These are phyloP conservation scores for Chytridium lagenaria DNA, from an alignment of 371 early-diverging fungal genomes.

Conservation along the genomic window DNA sequence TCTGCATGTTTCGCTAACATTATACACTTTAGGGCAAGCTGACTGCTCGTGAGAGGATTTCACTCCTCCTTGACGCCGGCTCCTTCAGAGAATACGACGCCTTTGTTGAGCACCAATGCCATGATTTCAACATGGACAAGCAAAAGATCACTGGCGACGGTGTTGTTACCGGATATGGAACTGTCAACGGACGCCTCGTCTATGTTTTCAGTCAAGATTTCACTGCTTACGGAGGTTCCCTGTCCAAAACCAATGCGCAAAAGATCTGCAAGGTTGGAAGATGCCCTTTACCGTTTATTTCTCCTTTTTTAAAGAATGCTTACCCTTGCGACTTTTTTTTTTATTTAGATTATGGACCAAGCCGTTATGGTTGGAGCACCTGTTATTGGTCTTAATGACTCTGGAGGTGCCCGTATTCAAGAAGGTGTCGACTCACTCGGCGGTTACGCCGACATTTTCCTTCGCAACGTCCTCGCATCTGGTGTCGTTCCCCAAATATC, in stretches of 20 bases:
- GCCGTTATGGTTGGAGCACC: constrained; percentile 94
- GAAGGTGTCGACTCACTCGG: constrained; percentile 97
- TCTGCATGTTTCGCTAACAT: too few species aligned
- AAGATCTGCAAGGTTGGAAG: constrained; percentile 93
- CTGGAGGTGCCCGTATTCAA: constrained; percentile 97
- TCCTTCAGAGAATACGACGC: constrained; percentile 94
- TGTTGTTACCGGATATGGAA: constrained; percentile 95
- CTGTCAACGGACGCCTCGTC: constrained; percentile 88
- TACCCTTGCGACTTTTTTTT: not conserved
- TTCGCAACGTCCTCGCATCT: constrained; percentile 88
- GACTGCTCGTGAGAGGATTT: constrained; percentile 93
- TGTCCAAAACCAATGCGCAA: constrained; percentile 88
- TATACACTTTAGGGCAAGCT: constrained; percentile 98
- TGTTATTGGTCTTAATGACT: constrained; percentile 94
- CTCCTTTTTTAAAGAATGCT: not conserved
- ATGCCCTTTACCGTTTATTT: not conserved
- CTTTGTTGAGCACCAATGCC: constrained; percentile 94
- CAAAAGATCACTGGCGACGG: constrained; percentile 93
- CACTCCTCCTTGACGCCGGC: constrained; percentile 82
- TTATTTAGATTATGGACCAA: constrained; percentile 83
- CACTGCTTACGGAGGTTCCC: constrained; percentile 91
- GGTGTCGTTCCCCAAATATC: constrained; percentile 97
- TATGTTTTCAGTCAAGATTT: constrained; percentile 96
- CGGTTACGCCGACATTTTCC: constrained; percentile 96
- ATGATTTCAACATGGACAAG: constrained; percentile 91